Evolutionary conservation across 108 stramenopile species (phyloP).

Genomic region (Chaetoceros tenuissimus): DNA sequence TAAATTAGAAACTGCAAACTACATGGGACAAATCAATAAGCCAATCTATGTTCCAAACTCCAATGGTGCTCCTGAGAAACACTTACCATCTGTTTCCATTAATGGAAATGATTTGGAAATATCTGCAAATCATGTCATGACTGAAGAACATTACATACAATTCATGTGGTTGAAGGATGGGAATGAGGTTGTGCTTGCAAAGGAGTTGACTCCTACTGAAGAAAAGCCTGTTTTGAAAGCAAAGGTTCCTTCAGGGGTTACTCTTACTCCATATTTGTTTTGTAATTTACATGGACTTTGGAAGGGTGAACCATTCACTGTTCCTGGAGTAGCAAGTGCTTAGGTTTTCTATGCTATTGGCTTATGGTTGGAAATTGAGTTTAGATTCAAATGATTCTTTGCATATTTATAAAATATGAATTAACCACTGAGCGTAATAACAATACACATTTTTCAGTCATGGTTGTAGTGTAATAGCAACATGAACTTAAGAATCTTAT

Average conservation of each 20-base stretch:
- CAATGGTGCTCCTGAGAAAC: constrained; percentile 4
- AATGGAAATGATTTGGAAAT: neutral
- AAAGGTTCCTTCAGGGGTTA: constrained; percentile 2
- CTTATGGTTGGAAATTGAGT: too few species aligned
- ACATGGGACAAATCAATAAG: neutral
- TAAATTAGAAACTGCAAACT: neutral
- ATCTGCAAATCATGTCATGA: constrained; percentile 1
- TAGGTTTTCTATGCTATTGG: too few species aligned
- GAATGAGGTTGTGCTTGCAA: constrained; percentile 4
- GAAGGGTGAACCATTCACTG: constrained; percentile 5
- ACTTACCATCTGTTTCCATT: neutral
- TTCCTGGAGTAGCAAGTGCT: too few species aligned
- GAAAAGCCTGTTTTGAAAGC: neutral
- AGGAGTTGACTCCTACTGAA: constrained; percentile 1
- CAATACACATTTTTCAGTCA: too few species aligned
- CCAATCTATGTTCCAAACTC: constrained; percentile 1
- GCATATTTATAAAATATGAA: too few species aligned
- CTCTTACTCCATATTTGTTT: neutral
- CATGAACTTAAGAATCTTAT: too few species aligned
- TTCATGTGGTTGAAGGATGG: constrained; percentile 8
- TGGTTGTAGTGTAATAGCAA: too few species aligned
- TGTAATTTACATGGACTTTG: constrained; percentile 6
- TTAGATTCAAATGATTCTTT: too few species aligned
- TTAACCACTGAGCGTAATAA: too few species aligned
- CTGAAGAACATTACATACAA: constrained; percentile 6